Evolutionary conservation across 176 grass and related monocot genomes (phyloP).

Genomic region (maize (Zea mays)): DNA sequence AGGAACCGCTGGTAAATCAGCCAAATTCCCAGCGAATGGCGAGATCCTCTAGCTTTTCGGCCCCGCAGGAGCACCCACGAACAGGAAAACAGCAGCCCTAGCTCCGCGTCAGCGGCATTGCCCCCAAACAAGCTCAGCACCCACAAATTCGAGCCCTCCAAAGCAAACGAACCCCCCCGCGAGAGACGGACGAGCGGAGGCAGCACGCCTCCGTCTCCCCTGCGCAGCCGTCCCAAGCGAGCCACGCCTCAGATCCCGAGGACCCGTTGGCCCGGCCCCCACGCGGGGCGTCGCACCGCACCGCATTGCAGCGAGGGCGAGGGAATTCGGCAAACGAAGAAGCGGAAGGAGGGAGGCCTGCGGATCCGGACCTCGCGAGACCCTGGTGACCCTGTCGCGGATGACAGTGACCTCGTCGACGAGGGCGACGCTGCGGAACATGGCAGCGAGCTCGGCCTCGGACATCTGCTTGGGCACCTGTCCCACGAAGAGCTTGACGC

Average conservation of each 20-base stretch:
- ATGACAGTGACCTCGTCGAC: constrained; percentile 96
- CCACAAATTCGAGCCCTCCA: neutral
- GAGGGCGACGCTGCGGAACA: constrained; percentile 71
- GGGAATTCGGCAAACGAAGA: neutral
- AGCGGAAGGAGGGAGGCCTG: neutral
- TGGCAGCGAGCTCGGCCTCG: constrained; percentile 60
- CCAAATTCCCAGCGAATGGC: constrained; percentile 15
- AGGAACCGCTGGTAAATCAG: neutral
- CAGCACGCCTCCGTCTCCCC: neutral
- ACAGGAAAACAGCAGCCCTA: constrained; percentile 4
- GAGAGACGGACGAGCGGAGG: neutral
- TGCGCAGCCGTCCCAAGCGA: neutral
- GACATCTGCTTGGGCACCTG: constrained; percentile 77
- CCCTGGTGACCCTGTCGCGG: constrained; percentile 80
- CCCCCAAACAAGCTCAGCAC: constrained; percentile 1
- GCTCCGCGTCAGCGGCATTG: constrained; percentile 25
- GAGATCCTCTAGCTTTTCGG: neutral
- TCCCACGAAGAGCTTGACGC: constrained; percentile 85
- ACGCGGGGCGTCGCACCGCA: neutral
- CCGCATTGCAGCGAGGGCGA: constrained; percentile 16
- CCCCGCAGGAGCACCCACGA: neutral
- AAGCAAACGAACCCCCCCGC: neutral
- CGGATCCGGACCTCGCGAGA: constrained; percentile 77
- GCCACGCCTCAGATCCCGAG: constrained; percentile 41
- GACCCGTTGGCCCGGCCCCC: neutral